Conservation (phyloP, 2,329 filamentous ascomycete genomes). For the Teratosphaeria gauchensis region DNA sequence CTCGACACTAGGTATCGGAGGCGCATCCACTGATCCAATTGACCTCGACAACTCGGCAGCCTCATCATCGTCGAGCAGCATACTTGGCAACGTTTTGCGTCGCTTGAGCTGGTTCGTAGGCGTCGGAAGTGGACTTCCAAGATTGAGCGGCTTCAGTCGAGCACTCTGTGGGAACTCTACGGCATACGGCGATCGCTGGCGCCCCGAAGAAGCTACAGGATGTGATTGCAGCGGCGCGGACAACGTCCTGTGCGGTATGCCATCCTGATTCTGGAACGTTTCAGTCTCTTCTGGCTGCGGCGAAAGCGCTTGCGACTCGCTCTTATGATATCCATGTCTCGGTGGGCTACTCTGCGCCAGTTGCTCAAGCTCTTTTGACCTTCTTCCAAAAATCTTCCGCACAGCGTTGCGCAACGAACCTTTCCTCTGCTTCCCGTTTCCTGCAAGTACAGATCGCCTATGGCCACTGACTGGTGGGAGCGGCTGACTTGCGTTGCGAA, state of each 20-base stretch:
- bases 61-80: conserved; percentile 19
- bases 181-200: conserved; percentile 24
- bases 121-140: conserved; percentile 24
- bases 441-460: background rate
- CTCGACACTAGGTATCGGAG: conserved; percentile 3
- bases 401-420: conserved; percentile 28
- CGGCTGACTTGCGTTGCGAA: conserved; percentile 13
- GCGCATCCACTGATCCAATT: conserved; percentile 1
- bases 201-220: conserved; percentile 4
- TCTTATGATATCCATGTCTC: conserved; percentile 24
- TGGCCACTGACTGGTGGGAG: background rate
- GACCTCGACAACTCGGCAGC: conserved; percentile 8
- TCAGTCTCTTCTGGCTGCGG: conserved; percentile 3
- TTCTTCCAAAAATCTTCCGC: conserved; percentile 27
- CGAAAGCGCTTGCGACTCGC: conserved; percentile 17
- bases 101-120: conserved; percentile 17
- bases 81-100: conserved; percentile 24
- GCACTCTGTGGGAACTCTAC: conserved; percentile 29
- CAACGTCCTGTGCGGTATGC: conserved; percentile 5
- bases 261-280: background rate
- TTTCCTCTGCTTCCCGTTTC: conserved; percentile 10
- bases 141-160: conserved; percentile 25
- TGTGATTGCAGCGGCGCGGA: conserved; percentile 14
- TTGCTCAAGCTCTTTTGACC: conserved; percentile 14
- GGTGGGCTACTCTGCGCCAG: conserved; percentile 6